Percentiles rank a stretch among this genome's conserved stretches.
Evolutionary conservation across 257 asterid genomes (phyloP).

Genomic region (Cynanchum wilfordii): DNA sequence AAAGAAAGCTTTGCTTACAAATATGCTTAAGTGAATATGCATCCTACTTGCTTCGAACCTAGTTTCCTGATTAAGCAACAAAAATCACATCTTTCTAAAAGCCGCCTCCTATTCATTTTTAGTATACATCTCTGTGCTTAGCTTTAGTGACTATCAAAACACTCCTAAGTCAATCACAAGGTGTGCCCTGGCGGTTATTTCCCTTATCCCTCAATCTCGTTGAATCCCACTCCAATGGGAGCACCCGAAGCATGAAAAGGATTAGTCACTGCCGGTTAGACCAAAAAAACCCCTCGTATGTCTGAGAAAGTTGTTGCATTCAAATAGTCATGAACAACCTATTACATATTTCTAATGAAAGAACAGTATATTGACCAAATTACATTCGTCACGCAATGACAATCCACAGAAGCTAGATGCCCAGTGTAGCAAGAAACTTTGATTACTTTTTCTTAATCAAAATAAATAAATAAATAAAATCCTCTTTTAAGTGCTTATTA

Average conservation of each 20-base stretch:
- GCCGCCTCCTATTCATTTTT: not conserved
- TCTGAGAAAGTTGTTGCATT: not conserved
- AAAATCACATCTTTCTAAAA: not conserved
- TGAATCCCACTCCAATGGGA: no score
- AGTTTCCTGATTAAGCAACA: not conserved
- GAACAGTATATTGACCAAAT: not conserved
- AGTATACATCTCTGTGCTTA: not conserved
- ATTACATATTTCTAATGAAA: not conserved
- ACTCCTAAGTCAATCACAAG: no score
- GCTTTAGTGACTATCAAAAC: not conserved
- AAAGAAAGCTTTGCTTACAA: not conserved
- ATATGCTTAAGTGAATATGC: not conserved
- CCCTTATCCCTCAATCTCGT: no score
- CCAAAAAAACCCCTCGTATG: no score
- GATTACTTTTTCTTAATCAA: not conserved
- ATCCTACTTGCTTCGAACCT: not conserved
- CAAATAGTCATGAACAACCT: not conserved
- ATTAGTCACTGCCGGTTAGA: no score
- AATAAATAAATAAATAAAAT: not conserved
- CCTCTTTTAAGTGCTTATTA: slow-evolving; percentile 3
- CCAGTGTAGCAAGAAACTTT: not conserved
- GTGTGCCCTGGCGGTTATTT: no score
- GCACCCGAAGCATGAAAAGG: no score
- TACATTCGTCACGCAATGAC: not conserved
- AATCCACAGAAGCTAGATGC: not conserved